Evolutionary conservation across 768 basidiomycete species (phyloP).

Genomic region (Xerocomellus chrysenteron): DNA sequence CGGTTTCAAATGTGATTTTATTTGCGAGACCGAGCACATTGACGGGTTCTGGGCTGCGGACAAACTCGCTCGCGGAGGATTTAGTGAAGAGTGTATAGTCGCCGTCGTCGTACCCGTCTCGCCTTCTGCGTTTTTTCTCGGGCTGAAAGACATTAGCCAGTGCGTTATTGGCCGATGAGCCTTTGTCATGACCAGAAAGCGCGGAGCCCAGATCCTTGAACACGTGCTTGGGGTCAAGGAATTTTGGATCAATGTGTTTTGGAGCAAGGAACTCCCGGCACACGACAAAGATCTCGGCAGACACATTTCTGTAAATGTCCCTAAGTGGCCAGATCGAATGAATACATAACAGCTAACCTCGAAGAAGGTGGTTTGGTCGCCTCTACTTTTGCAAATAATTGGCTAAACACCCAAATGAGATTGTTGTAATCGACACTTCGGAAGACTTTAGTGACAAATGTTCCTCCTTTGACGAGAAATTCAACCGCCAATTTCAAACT

Average conservation of each 20-base stretch:
- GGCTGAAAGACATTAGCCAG: slow-evolving; percentile 95
- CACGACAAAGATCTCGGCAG: slow-evolving; percentile 99
- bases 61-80: slow-evolving; percentile 66
- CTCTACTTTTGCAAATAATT: slow-evolving; percentile 94
- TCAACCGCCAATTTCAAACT: slow-evolving; percentile 93
- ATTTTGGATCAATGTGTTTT: slow-evolving; percentile 94
- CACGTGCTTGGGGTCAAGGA: slow-evolving; percentile 95
- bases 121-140: slow-evolving; percentile 89
- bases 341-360: slow-evolving; percentile 50
- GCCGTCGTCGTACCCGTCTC: slow-evolving; percentile 95
- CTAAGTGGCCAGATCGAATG: neutral
- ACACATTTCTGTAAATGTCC: slow-evolving; percentile 73
- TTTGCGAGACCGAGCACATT: slow-evolving; percentile 75
- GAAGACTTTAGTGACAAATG: slow-evolving; percentile 98
- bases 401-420: slow-evolving; percentile 97
- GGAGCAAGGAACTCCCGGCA: slow-evolving; percentile 95
- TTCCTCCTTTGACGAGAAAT: slow-evolving; percentile 89
- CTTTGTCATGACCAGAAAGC: slow-evolving; percentile 46
- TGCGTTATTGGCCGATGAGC: slow-evolving; percentile 60
- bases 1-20: slow-evolving; percentile 71
- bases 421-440: slow-evolving; percentile 98
- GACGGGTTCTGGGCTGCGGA: slow-evolving; percentile 71
- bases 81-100: slow-evolving; percentile 88
- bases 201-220: slow-evolving; percentile 83
- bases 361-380: slow-evolving; percentile 99